A percentile compares a stretch with the other conserved stretches of the same genome.
phyloP scores from a whole-genome alignment of 805 yeast genomes.

The Lipomyces chichibuensis region DNA sequence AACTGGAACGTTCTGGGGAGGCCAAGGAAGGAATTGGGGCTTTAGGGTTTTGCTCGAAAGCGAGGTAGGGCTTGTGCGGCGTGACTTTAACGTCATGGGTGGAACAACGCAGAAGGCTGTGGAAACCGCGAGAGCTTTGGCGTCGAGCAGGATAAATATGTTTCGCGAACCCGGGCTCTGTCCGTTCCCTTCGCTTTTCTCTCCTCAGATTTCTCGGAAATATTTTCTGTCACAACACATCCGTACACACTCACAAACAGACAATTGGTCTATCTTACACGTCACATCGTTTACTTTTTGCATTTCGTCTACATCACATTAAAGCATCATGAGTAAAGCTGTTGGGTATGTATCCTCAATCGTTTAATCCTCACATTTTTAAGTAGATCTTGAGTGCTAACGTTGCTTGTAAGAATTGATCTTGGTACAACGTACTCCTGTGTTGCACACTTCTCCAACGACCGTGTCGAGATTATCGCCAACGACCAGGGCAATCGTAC shows the following conservation, averaged over 20 bases:
- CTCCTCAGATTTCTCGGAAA: neutral
- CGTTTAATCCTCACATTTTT: neutral
- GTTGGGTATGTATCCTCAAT: constrained; percentile 41
- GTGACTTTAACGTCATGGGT: constrained; percentile 9
- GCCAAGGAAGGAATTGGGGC: neutral
- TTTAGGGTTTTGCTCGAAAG: constrained; percentile 10
- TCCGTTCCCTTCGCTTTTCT: neutral
- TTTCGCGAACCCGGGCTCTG: constrained; percentile 1
- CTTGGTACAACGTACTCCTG: constrained; percentile 98
- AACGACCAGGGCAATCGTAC: constrained; percentile 99
- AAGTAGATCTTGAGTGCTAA: constrained; percentile 11
- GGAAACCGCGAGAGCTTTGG: constrained; percentile 18
- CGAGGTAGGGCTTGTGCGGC: neutral
- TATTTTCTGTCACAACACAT: constrained; percentile 2
- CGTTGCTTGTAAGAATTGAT: constrained; percentile 64
- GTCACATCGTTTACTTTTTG: neutral
- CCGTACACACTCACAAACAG: neutral
- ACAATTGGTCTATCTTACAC: constrained; percentile 4
- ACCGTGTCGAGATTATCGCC: constrained; percentile 92
- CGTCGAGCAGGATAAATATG: constrained; percentile 15
- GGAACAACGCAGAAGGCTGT: constrained; percentile 30
- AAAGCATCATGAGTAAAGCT: constrained; percentile 54
- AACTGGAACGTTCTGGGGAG: neutral
- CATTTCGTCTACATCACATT: constrained; percentile 11
- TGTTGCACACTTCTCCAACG: constrained; percentile 86